Base-by-base conservation (phyloP, 495 filamentous ascomycete species). In the Penicillium antarcticum region DNA sequence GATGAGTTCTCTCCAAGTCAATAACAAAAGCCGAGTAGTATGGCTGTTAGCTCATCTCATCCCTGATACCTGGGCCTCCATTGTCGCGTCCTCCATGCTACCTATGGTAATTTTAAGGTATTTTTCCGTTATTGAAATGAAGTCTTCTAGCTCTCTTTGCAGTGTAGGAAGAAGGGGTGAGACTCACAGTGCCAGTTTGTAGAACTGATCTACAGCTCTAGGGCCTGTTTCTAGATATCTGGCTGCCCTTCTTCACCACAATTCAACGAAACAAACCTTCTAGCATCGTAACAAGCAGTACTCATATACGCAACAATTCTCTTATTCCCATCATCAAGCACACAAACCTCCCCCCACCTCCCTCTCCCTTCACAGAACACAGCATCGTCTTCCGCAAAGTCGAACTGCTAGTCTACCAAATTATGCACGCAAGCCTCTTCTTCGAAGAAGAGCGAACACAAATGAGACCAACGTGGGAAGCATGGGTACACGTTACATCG, bases 261-360 rank as follows among this genome's bases (percentile, higher is more conserved):
- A 43, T 45, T 57, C 21, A 66, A 73, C 40, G 66, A 68, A 48
- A 42, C 61, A 17, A 57, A 52, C 18, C 55, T 72, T 9, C 52
- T 73, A 16, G 58, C 71, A 9, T 57, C 56, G n/a, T 38, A 73
- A 8, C 71, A 75, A 51, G 63, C 70, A 26, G 56, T 72, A 2
- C 55, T 63, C 10, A 63, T 75, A 12, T 71, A 73, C 45, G 61
- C 63, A 1, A 65, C 69, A 23, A 63, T 75, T n/a, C 57, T 75
- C 14, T 47, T 75, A 26, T 69, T 65, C 41, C 70, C 70, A 11
- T 52, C 55, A 24, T 34, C 34, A 2, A 33, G 31, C 41, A 13
- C 24, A 2, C 41, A 34, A 6, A 17, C 34, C n/a, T 40, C 48
- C n/a, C n/a, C n/a, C n/a, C n/a, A n/a, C n/a, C n/a, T n/a, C n/a